A percentile compares a stretch with the other conserved stretches of the same genome.
Evolutionary conservation across 177 flowering plant genomes (phyloP).

Genomic region (Vitis hybrid): DNA sequence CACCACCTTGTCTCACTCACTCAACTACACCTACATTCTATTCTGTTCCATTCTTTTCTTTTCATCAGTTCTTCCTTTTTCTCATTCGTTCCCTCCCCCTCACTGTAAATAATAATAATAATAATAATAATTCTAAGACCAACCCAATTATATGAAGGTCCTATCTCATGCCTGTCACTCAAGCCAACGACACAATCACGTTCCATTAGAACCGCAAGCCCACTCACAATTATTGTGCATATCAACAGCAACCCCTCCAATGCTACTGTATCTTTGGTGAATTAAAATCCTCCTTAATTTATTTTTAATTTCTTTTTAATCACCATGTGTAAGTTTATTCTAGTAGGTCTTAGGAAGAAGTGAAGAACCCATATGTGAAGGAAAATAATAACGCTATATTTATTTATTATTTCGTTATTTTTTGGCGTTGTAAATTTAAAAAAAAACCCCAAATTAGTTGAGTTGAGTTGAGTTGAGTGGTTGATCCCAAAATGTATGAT

Average conservation of each 20-base stretch:
- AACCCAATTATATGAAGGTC: not conserved
- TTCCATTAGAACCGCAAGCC: not conserved
- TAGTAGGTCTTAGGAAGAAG: too few species aligned
- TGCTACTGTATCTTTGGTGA: not conserved
- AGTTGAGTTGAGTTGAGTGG: not conserved
- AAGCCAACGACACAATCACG: constrained; percentile 17
- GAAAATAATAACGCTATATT: too few species aligned
- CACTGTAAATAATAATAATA: too few species aligned
- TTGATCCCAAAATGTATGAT: not conserved
- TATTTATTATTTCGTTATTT: too few species aligned
- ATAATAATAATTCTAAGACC: not conserved
- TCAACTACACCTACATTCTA: not conserved
- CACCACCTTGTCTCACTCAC: too few species aligned
- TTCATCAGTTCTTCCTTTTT: not conserved
- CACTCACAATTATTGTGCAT: not conserved
- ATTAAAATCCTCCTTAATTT: too few species aligned
- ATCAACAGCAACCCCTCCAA: not conserved
- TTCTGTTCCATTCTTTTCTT: not conserved
- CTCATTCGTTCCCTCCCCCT: too few species aligned
- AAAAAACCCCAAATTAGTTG: not conserved
- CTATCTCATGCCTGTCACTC: not conserved
- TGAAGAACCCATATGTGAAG: too few species aligned
- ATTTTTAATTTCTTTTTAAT: too few species aligned
- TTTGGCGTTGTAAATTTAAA: too few species aligned
- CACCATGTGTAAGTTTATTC: too few species aligned